These are phyloP conservation scores for Sarocladium strictum DNA, from an alignment of 2,329 filamentous ascomycete species.

Conservation along the genomic window DNA sequence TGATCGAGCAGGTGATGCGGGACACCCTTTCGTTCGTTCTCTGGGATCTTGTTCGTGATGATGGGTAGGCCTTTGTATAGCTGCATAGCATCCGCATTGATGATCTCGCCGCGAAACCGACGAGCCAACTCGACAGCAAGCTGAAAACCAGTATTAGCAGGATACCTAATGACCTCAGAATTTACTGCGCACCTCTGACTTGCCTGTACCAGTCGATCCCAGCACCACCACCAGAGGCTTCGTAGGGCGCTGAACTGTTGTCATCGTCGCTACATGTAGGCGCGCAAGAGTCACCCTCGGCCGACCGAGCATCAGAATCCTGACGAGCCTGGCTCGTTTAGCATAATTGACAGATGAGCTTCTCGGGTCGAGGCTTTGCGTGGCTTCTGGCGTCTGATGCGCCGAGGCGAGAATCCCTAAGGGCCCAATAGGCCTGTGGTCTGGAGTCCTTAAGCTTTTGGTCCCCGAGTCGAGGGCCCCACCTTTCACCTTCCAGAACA, in stretches of 20 bases:
- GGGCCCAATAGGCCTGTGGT: neutral
- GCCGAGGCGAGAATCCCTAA: neutral
- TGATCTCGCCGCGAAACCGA: slow-evolving; percentile 82
- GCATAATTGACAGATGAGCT: slow-evolving; percentile 10
- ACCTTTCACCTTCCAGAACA: slow-evolving; percentile 4
- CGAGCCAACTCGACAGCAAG: slow-evolving; percentile 83
- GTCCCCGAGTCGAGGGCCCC: neutral
- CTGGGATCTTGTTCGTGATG: slow-evolving; percentile 88
- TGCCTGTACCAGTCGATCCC: slow-evolving; percentile 88
- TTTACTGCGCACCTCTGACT: slow-evolving; percentile 64
- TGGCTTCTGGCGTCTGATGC: neutral
- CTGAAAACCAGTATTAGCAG: slow-evolving; percentile 36
- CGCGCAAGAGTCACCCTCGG: slow-evolving; percentile 15
- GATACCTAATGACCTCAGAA: neutral
- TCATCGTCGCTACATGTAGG: slow-evolving; percentile 35
- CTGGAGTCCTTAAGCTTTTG: neutral
- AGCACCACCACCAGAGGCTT: slow-evolving; percentile 73
- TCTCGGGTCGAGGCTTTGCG: neutral
- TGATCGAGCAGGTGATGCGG: slow-evolving; percentile 84
- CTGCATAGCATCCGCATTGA: slow-evolving; percentile 98
- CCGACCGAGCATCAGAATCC: slow-evolving; percentile 21
- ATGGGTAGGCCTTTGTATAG: slow-evolving; percentile 88
- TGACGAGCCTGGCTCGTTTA: neutral
- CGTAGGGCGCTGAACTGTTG: slow-evolving; percentile 29
- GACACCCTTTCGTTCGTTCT: slow-evolving; percentile 68